Evolutionary conservation across 2,329 filamentous ascomycete species (phyloP), one percentile per base, ranked within the genome.

Genomic region (Fusarium dlaminii): DNA sequence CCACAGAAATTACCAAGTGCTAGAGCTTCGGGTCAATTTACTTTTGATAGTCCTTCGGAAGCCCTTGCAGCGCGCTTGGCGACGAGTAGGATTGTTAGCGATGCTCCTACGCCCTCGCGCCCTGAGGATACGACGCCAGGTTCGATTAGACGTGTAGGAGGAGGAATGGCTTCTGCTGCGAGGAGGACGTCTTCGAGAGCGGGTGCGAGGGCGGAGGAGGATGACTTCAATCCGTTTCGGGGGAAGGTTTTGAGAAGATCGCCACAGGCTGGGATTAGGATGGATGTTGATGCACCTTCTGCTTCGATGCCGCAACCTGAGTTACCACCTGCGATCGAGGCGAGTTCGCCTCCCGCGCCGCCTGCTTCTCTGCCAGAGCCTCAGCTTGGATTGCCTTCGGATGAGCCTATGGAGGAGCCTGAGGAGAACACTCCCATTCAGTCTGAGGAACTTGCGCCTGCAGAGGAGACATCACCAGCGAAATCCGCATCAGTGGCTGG

Each of bases 111-210:
- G 77, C 78, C 42, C 56, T 76, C 32, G 51, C 75, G 56, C 46
- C 39, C 51, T 17, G 60, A 61, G 14, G 72, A 68, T 32, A 59
- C 55, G 8, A 69, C 68, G 15, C 67, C 70, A 15, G 71, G 52
- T 4, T 72, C 74, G n/a, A 36, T 72, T 12, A 70, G 63, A 36
- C 72, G 63, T 40, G 73, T 59, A 13, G 42, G 74, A 9, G 84
- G 83, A 24, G 79, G 78, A 4, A 77, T 84, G 75, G 76, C 81
- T 14, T 79, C 78, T 8, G 79, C 80, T 24, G 83, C 84, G 0
- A 80, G 81, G 63, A 83, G 85, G 49, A 83, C 85, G 0, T 82
- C 84, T 5, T 80, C 79, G 8, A 85, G 83, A 57, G 84, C 87
- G 7, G 81, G 86, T 42, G 86, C 87, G 85, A 85, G 1, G 83